phyloP scores from a whole-genome alignment of 352 stramenopile species.

The Pythium guiyangense region DNA sequence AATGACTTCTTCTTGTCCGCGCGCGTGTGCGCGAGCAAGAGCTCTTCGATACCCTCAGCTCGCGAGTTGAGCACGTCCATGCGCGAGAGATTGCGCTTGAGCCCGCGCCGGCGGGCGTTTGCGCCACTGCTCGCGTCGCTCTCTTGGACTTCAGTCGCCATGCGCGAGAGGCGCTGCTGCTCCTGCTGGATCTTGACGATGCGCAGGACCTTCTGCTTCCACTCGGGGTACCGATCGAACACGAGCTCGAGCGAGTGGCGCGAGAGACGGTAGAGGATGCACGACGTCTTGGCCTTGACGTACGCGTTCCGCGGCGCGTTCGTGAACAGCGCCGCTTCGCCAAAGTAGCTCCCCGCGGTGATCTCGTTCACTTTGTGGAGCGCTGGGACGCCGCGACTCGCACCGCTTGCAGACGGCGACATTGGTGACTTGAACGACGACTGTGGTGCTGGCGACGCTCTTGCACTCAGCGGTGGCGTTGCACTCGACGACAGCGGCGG shows the following conservation, averaged over 20 bases:
- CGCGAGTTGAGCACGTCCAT: conserved; percentile 45
- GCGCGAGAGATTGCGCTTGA: conserved; percentile 25
- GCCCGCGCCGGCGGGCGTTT: conserved; percentile 8
- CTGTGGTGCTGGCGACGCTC: neutral
- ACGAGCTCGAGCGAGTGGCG: conserved; percentile 53
- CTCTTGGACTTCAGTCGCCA: conserved; percentile 32
- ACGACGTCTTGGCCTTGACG: conserved; percentile 59
- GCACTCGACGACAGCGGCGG: neutral
- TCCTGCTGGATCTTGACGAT: conserved; percentile 65
- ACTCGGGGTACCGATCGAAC: conserved; percentile 54
- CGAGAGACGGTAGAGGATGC: conserved; percentile 52
- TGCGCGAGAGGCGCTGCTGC: conserved; percentile 42
- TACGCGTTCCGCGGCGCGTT: conserved; percentile 49
- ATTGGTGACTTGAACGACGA: neutral
- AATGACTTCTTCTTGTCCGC: conserved; percentile 14
- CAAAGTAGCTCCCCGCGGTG: conserved; percentile 54
- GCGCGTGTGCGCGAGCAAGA: conserved; percentile 30
- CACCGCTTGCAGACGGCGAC: neutral
- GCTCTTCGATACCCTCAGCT: conserved; percentile 46
- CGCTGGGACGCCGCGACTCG: neutral
- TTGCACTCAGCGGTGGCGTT: neutral
- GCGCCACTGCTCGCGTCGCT: neutral
- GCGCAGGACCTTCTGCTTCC: conserved; percentile 57
- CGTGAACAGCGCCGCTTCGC: conserved; percentile 51
- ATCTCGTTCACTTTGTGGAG: conserved; percentile 58